These are phyloP conservation scores for Phyllosticta citribraziliensis DNA, from an alignment of 2,329 filamentous ascomycete species.

Conservation along the genomic window DNA sequence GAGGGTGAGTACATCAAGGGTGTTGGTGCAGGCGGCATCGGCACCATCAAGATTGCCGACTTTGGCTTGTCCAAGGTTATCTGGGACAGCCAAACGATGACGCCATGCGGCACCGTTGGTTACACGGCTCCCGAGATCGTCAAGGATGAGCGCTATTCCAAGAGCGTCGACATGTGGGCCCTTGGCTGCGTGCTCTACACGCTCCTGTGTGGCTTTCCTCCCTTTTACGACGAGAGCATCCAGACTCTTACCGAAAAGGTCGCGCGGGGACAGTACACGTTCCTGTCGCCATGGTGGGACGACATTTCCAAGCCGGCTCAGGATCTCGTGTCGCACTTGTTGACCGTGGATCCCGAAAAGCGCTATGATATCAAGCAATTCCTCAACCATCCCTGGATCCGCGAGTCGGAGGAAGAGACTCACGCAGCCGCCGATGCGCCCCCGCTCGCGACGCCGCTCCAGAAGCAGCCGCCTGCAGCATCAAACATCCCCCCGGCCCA, in stretches of 20 bases:
- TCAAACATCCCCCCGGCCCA: constrained; percentile 29
- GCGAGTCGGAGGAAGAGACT: constrained; percentile 57
- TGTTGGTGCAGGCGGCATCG: constrained; percentile 79
- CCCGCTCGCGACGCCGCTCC: constrained; percentile 59
- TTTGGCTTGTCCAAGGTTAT: constrained; percentile 97
- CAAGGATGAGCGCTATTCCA: constrained; percentile 97
- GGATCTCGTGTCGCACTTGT: constrained; percentile 83
- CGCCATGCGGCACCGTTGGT: constrained; percentile 94
- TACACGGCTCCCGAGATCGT: constrained; percentile 98
- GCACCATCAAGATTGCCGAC: constrained; percentile 92
- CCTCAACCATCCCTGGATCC: constrained; percentile 89
- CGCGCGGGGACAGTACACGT: constrained; percentile 91
- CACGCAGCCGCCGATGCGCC: constrained; percentile 59
- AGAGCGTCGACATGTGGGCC: constrained; percentile 99
- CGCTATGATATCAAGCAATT: constrained; percentile 91
- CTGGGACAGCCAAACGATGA: constrained; percentile 98
- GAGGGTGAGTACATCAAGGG: constrained; percentile 87
- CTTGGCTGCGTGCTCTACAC: constrained; percentile 95
- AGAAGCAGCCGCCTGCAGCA: constrained; percentile 38
- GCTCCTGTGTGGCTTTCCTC: constrained; percentile 90
- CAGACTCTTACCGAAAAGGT: constrained; percentile 96
- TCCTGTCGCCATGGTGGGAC: constrained; percentile 98
- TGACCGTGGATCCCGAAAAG: constrained; percentile 92
- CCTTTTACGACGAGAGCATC: constrained; percentile 97
- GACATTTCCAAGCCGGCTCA: constrained; percentile 93